Evolutionary conservation across 2,329 filamentous ascomycete genomes (phyloP), one percentile per base, ranked within the genome.

Genomic region (Beauveria sp.): DNA sequence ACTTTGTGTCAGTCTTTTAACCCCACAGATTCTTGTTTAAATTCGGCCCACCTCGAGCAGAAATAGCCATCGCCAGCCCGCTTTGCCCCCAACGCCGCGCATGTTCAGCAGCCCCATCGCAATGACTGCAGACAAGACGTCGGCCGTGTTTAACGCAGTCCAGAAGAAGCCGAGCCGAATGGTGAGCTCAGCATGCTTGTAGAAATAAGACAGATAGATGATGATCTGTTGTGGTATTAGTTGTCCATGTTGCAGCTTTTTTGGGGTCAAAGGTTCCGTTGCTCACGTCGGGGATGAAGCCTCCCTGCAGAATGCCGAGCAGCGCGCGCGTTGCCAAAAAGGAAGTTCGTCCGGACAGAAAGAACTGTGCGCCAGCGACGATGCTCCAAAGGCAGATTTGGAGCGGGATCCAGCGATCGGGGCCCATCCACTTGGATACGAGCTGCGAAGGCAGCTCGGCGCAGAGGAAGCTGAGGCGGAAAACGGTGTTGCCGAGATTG

Each of bases 141-240:
- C 77, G 0, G 81, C 81, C 0, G 77, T 77, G 61, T 81, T 81
- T 14, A 88, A 84, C 0, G 86, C 81, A 0, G 85, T 84, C 89
- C 88, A 92, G 74, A 91, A 91, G 84, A 66, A 84, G 12, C 69
- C 83, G 20, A 92, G 74, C 1, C 89, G 81, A 12, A 82, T 80
- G 0, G 88, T 87, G 0, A 93, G 76, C 70, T 92, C 89, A 58
- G 79, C 79, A 0, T 84, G 84, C 51, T 84, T 91, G 74, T 91
- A 93, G 73, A 88, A 93, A 71, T 92, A 92, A 3, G 84, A 86
- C 5, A 91, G 77, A 72, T 87, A 91, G 0, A 89, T 75, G 16
- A 89, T 81, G 24, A 84, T 83, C 63, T 74, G 12, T 2, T 16
- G 49, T 28, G 12, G 18, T 5, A n/a, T 24, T 14, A 55, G 40